Base-by-base conservation (phyloP, 495 filamentous ascomycete species). In the Rostrohypoxylon terebratum region DNA sequence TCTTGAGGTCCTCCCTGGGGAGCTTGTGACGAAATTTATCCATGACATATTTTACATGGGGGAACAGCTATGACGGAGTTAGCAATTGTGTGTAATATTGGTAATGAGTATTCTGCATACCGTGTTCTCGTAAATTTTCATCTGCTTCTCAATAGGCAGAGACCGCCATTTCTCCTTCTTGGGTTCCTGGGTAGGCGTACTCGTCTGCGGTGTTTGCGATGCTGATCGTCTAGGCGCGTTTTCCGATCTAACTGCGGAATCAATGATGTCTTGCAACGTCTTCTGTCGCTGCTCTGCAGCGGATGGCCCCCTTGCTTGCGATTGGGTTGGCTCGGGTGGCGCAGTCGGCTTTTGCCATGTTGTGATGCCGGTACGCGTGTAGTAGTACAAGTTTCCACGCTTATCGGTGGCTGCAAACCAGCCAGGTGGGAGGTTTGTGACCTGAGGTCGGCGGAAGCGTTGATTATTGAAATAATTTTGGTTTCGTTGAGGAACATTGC, bases 81-180 rank as follows among this genome's bases (percentile, higher is more conserved):
- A 81, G 79, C 54, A 53, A 36, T 18, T 4, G 20, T 23, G 44
- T 36, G 48, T 36, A 20, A 57, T 28, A 2, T 47, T 5, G 25
- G 4, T 14, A 10, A n/a, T 69, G 33, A 42, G 38, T 11, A 18
- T 14, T 4, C 45, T 63, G 78, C 91, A 76, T 84, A 96, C 93
- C 16, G 94, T 95, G 75, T 93, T 94, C 78, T 97, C 94, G 71
- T 97, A 98, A 3, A 96, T 83, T 81, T 93, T 96, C 87, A 93
- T 95, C 78, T 94, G 91, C 80, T 97, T 97, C 60, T 97, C 93
- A 68, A 92, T 82, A 16, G 90, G 84, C 62, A 90, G 87, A 74
- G 86, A 90, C 71, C 89, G 87, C 94, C 94, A 98, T 79, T 92
- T 94, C 63, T 96, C 93, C 65, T 88, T 87, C 76, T 90, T 92